Evolutionary conservation across 768 basidiomycete species (phyloP).

Genomic region (Xanthoconium stramineum): DNA sequence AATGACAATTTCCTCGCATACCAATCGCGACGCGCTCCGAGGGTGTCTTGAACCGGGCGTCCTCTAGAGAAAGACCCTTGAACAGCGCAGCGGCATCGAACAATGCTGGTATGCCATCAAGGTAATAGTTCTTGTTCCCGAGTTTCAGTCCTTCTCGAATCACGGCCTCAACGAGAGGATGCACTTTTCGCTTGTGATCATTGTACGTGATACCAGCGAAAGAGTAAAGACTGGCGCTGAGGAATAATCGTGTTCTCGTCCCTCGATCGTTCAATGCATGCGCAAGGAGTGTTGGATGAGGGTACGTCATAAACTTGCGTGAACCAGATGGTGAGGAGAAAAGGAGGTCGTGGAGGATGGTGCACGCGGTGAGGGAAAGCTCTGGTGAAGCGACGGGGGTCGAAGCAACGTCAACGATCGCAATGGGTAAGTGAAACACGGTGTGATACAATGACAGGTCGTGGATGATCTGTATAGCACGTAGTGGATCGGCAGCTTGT

Average conservation of each 20-base stretch:
- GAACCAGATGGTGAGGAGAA: slow-evolving; percentile 12
- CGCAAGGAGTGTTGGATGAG: slow-evolving; percentile 40
- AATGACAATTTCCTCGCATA: slow-evolving; percentile 24
- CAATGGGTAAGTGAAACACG: slow-evolving; percentile 57
- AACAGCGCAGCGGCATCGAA: slow-evolving; percentile 52
- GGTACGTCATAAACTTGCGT: slow-evolving; percentile 13
- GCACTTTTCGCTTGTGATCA: slow-evolving; percentile 61
- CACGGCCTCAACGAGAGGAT: slow-evolving; percentile 61
- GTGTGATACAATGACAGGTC: slow-evolving; percentile 66
- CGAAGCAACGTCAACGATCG: slow-evolving; percentile 45
- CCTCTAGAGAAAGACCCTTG: slow-evolving; percentile 28
- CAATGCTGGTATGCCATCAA: slow-evolving; percentile 70
- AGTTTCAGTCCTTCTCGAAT: slow-evolving; percentile 85
- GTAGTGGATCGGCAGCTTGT: slow-evolving; percentile 70
- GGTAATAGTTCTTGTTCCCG: slow-evolving; percentile 70
- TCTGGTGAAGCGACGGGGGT: slow-evolving; percentile 36
- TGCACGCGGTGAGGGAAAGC: slow-evolving; percentile 51
- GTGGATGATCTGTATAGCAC: slow-evolving; percentile 71
- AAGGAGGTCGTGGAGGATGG: slow-evolving; percentile 55
- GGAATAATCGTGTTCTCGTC: slow-evolving; percentile 60
- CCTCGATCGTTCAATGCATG: slow-evolving; percentile 28
- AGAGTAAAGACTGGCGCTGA: slow-evolving; percentile 75
- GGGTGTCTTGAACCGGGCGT: slow-evolving; percentile 34
- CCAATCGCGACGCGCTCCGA: slow-evolving; percentile 61
- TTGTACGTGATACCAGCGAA: slow-evolving; percentile 56